Base-by-base conservation (phyloP, 148 eudicot genomes). In the Rhododendron henanense region DNA sequence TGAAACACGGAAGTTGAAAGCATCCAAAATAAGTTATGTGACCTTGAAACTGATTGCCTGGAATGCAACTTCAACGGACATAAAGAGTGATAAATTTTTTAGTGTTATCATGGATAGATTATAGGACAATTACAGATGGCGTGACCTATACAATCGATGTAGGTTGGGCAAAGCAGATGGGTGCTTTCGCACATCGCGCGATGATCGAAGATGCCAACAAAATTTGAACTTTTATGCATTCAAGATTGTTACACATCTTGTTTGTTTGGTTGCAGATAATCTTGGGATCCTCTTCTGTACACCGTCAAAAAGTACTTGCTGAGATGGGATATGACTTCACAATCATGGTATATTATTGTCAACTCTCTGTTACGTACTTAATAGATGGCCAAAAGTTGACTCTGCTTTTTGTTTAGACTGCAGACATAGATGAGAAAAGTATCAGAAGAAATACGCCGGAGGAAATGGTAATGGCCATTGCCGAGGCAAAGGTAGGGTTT, bases 381-480 rank as follows among this genome's bases (percentile, higher is more conserved):
- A 6, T 71, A 65, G 53, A 75, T 77, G 50, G 55, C 50, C 39
- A 23, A 28, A 79, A 11, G 13, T 41, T 84, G 84, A 89, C 65
- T 71, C 28, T 85, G 5, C 48, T 76, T 85, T 9, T 84, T 18
- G 39, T 86, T 47, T 86, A 96, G 99, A 89, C 96, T 88, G 99
- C 99, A 88, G 97, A 96, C 47, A 87, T 87, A n/a, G 88, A 87
- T 59, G 88, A 87, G 86, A 87, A 93, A 87, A 92, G 92, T 33
- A 96, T 95, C 69, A 92, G 99, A 65, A 94, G 85, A 76, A 94
- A 95, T 69, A 92, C 90, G 83, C 96, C 99, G 1, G 98, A 96
- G 87, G 98, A 96, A 83, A 90, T 96, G 85, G 99, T 96, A 31
- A 92, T 96, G 98, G 93, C 98, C 81, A 93, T 96, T 88, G 99